Evolutionary conservation across 2,329 filamentous ascomycete species (phyloP), one percentile per base, ranked within the genome.

Genomic region (Fusarium sp.): DNA sequence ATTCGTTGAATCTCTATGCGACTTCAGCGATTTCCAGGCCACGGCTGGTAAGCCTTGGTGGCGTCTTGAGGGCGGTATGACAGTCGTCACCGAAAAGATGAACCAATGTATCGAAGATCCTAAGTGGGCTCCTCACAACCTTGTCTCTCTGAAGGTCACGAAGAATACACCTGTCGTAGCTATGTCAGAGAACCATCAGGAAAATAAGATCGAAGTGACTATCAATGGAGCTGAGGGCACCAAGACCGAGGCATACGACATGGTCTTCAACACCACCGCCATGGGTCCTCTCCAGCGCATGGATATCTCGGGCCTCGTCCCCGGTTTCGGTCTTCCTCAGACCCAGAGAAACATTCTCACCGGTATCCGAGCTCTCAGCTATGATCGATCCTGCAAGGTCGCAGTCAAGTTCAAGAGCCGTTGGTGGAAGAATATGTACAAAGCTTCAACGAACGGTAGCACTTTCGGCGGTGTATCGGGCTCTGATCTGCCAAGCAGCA

Each of bases 391-490:
- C 2, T 63, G 56, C 2, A 75, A 75, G 48, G 69, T 75, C 1
- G 72, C 69, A 0, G 58, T 75, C 45, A 73, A 75, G 47, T 75
- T 73, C 58, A 75, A 63, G 49, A 59, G 54, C 1, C 63, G 57
- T 0, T 75, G 73, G 70, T 75, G 72, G 72, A 64, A 73, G n/a
- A 28, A 36, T 3, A 66, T 72, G 64, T 74, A 72, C n/a, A 45
- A 55, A 10, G 22, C 20, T 12, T 44, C 51, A 2, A 44, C 17
- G 0, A 45, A 31, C 2, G 22, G 24, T 0, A 52, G 45, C 9
- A 33, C 20, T 2, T 48, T 41, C 1, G 73, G 69, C 3, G 72
- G 72, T 0, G 58, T 73, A 0, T 73, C 73, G 0, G 24, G 45
- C 5, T 73, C 63, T 6, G 69, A 72, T 7, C 48, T 68, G 0